Conservation (phyloP, 805 yeast species). For the Candida odintsovae region DNA sequence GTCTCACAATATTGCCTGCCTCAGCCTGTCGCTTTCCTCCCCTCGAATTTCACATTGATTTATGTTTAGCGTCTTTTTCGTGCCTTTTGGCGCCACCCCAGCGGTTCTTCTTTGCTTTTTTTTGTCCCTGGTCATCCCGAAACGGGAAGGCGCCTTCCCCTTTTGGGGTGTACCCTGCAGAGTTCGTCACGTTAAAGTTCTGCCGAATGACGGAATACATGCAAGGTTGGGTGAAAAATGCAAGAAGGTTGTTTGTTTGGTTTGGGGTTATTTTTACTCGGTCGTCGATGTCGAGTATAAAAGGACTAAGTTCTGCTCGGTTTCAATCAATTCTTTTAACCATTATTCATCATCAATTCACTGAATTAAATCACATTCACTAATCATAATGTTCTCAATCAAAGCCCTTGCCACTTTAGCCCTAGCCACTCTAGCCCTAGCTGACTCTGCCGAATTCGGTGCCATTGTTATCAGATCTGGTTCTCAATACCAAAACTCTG, state of each 20-base stretch:
- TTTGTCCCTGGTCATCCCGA: too few relatives aligned
- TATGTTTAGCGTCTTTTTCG: too few relatives aligned
- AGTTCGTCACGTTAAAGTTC: not conserved
- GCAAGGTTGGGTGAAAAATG: too few relatives aligned
- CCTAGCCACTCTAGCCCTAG: conserved; percentile 26
- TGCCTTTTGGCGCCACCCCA: too few relatives aligned
- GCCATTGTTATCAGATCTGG: conserved; percentile 31
- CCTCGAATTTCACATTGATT: too few relatives aligned
- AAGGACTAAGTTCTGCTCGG: not conserved
- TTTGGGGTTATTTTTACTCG: not conserved
- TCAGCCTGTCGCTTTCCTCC: too few relatives aligned
- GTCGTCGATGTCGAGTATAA: not conserved
- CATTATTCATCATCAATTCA: not conserved
- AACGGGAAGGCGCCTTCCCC: not conserved
- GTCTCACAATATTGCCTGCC: too few relatives aligned
- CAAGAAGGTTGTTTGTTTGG: not conserved
- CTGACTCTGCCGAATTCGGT: conserved; percentile 34
- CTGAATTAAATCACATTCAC: not conserved
- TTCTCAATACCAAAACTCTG: conserved; percentile 27
- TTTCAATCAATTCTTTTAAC: too few relatives aligned
- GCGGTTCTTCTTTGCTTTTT: too few relatives aligned
- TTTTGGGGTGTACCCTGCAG: not conserved
- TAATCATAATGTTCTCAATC: conserved; percentile 22
- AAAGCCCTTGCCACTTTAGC: conserved; percentile 7
- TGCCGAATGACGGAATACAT: not conserved